Conservation (phyloP, 495 filamentous ascomycete genomes). For the Xylaria bambusicola region DNA sequence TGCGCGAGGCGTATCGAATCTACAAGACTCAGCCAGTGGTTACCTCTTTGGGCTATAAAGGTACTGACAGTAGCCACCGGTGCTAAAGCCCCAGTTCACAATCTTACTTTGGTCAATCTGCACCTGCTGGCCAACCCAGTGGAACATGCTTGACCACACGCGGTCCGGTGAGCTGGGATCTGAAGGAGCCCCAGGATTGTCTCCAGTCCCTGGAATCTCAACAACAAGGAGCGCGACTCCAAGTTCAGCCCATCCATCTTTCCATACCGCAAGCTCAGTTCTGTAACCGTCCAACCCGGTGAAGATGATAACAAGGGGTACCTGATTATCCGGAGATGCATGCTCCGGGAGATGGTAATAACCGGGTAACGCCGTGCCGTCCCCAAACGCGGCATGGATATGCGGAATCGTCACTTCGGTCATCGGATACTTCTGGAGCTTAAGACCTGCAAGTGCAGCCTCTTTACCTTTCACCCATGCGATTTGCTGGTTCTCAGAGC, state of each 20-base stretch:
- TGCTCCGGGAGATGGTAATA: constrained; percentile 58
- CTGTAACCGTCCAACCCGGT: constrained; percentile 74
- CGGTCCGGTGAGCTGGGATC: constrained; percentile 49
- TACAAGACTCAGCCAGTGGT: no score
- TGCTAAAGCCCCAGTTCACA: constrained; percentile 67
- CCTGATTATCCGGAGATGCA: constrained; percentile 30
- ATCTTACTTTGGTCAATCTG: constrained; percentile 57
- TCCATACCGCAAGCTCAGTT: constrained; percentile 68
- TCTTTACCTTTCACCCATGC: constrained; percentile 64
- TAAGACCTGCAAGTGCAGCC: constrained; percentile 44
- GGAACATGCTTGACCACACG: constrained; percentile 63
- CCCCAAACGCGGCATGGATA: constrained; percentile 45
- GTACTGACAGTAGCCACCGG: constrained; percentile 60
- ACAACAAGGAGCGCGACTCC: constrained; percentile 59
- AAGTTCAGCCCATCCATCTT: constrained; percentile 57
- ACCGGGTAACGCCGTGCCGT: constrained; percentile 55
- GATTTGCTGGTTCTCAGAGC: constrained; percentile 47
- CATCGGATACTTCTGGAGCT: constrained; percentile 54
- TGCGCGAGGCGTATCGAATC: constrained; percentile 67
- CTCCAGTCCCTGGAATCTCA: constrained; percentile 76
- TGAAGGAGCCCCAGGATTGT: constrained; percentile 60
- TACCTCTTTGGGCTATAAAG: no score
- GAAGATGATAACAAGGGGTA: constrained; percentile 65
- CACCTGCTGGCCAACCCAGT: constrained; percentile 56
- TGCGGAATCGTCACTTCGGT: constrained; percentile 61